phyloP scores from a whole-genome alignment of 768 basidiomycete genomes.

The Filobasidium wieringae region DNA sequence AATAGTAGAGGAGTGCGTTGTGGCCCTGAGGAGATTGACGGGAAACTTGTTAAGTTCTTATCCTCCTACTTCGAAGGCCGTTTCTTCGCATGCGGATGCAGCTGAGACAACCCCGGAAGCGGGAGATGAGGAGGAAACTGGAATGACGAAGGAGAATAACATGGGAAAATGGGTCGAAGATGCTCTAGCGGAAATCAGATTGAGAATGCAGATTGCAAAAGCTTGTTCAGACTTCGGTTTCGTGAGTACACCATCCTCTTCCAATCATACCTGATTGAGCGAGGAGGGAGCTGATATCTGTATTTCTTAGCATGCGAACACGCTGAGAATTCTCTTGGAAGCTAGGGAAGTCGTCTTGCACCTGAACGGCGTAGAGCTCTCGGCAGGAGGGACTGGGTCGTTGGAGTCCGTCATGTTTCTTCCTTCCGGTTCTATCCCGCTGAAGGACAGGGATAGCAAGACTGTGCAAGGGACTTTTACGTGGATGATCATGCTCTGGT shows the following conservation, averaged over 20 bases:
- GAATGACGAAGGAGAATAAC: neutral
- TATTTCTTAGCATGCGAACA: too few relatives aligned
- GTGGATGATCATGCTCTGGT: neutral
- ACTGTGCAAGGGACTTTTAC: neutral
- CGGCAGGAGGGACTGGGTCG: neutral
- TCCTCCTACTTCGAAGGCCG: too few relatives aligned
- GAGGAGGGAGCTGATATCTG: too few relatives aligned
- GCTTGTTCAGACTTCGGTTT: neutral
- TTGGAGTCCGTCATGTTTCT: neutral
- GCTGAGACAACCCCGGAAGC: too few relatives aligned
- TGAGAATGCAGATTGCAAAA: neutral
- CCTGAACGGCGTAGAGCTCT: neutral
- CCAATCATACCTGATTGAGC: too few relatives aligned
- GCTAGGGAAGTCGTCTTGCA: neutral
- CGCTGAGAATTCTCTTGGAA: neutral
- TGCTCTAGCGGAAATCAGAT: neutral
- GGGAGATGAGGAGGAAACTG: too few relatives aligned
- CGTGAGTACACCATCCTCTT: too few relatives aligned
- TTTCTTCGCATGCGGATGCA: too few relatives aligned
- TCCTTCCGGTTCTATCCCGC: neutral
- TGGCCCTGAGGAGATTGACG: neutral
- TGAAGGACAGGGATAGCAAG: neutral
- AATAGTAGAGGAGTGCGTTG: neutral
- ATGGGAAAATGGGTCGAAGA: neutral
- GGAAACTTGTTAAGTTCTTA: neutral